phyloP scores from a whole-genome alignment of 1,284 basidiomycete species.

The Trichosporon ovoides region DNA sequence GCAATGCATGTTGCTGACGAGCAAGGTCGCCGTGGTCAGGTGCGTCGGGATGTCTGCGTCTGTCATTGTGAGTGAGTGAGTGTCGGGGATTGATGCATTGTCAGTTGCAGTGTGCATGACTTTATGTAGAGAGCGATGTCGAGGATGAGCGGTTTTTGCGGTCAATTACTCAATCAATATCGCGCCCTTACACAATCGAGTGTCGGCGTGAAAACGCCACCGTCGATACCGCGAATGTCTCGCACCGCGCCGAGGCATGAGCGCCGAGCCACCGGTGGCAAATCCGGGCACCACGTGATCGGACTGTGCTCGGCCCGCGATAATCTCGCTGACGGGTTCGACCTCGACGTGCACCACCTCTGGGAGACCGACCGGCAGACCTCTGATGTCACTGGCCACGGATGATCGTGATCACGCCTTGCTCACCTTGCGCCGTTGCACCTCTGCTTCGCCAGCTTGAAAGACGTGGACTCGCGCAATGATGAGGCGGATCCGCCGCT shows the following conservation, averaged over 20 bases:
- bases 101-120: not conserved
- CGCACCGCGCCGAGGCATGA: too few species aligned
- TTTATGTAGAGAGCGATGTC: not conserved
- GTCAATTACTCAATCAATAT: not conserved
- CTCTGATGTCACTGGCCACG: too few species aligned
- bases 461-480: too few species aligned
- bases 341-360: not conserved
- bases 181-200: too few species aligned
- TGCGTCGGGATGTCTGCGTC: conserved; percentile 19
- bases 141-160: not conserved
- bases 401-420: too few species aligned
- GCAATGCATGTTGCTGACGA: conserved; percentile 47
- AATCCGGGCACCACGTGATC: not conserved
- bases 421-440: too few species aligned
- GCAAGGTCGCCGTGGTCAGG: conserved; percentile 27
- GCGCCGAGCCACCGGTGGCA: too few species aligned
- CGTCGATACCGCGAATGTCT: too few species aligned
- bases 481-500: too few species aligned
- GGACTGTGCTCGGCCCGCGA: not conserved
- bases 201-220: not conserved
- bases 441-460: too few species aligned
- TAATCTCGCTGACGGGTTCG: not conserved
- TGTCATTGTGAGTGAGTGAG: conserved; percentile 1
- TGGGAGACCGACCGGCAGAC: too few species aligned
- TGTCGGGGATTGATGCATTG: not conserved